Evolutionary conservation across 768 basidiomycete species (phyloP), one percentile per base, ranked within the genome.

Genomic region (Macrolepiota albuminosa): DNA sequence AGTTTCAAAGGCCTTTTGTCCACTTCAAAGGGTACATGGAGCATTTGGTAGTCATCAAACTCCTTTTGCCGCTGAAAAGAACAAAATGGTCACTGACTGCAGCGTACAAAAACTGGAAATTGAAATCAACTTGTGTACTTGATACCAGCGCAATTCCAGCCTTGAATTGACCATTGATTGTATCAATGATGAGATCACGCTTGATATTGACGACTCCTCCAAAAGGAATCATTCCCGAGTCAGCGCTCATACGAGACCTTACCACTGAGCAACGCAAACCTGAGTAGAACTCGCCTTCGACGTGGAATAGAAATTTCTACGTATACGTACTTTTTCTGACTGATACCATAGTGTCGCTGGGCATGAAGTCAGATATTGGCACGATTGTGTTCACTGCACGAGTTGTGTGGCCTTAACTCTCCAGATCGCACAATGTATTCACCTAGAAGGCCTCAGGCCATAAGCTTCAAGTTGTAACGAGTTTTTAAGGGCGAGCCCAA

Each of bases 1-100:
- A 33, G 18, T 31, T 49, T 7, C 31, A 51, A 3, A 57, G 43
- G n/a, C 46, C 54, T 21, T 18, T 53, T 29, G 37, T 62, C 43
- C 33, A 33, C 40, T n/a, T 60, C 50, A 7, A 37, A 54, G 36
- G 75, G 79, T 43, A 75, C 80, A 33, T 80, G 79, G 4, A 79
- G 79, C 1, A 82, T 78, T 57, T 79, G 80, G 62, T 78, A 78
- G 64, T 76, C 76, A 2, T 59, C 24, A 4, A 39, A 54, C 33
- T 54, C 14, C 3, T 16, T 29, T 14, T 48, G 26, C 26, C 29
- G 29, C 46, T 47, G 26, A 24, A 46, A 46, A 46, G 46, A 47
- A 0, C 26, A 24, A 26, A 29, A 29, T 3, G 34, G 6, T 26
- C n/a, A 4, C 7, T 16, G 13, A 48, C 13, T 14, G 26, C 13